Evolutionary conservation across 2,329 filamentous ascomycete genomes (phyloP).

Genomic region (Epichloe glyceriae): DNA sequence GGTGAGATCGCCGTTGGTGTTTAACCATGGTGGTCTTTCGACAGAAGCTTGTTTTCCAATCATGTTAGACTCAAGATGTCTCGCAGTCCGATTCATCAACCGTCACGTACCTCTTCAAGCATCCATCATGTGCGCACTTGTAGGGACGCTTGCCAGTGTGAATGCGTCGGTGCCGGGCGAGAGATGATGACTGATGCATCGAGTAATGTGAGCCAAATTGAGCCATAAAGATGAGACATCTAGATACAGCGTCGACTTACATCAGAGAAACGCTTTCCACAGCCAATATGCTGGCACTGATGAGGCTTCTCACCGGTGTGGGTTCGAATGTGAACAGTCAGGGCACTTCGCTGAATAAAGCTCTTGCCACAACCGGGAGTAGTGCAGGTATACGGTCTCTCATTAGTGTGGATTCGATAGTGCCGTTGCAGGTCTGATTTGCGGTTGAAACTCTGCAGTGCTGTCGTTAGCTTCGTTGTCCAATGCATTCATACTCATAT

Average conservation of each 20-base stretch:
- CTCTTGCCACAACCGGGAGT: slow-evolving; percentile 52
- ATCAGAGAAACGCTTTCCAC: slow-evolving; percentile 58
- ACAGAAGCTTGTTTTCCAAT: slow-evolving; percentile 42
- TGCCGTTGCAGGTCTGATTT: slow-evolving; percentile 60
- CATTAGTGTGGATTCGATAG: slow-evolving; percentile 60
- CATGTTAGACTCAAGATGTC: background rate
- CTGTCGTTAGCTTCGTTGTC: background rate
- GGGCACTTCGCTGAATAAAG: slow-evolving; percentile 57
- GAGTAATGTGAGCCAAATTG: slow-evolving; percentile 5
- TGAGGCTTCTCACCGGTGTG: slow-evolving; percentile 63
- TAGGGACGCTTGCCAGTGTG: slow-evolving; percentile 56
- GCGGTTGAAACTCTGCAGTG: slow-evolving; percentile 51
- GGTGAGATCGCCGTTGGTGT: slow-evolving; percentile 49
- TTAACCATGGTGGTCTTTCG: slow-evolving; percentile 61
- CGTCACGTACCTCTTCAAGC: slow-evolving; percentile 40
- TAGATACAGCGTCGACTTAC: slow-evolving; percentile 29
- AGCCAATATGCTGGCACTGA: slow-evolving; percentile 51
- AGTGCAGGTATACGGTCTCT: slow-evolving; percentile 51
- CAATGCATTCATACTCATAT: background rate
- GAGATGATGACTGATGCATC: slow-evolving; percentile 42
- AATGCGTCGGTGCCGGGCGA: slow-evolving; percentile 51
- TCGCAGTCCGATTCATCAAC: background rate
- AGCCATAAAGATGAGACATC: background rate
- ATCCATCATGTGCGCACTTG: slow-evolving; percentile 47
- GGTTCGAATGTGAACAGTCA: slow-evolving; percentile 58